Percentiles rank a stretch among this genome's conserved stretches.
Evolutionary conservation across 164 flowering plant genomes (phyloP).

Genomic region (Piper betle): DNA sequence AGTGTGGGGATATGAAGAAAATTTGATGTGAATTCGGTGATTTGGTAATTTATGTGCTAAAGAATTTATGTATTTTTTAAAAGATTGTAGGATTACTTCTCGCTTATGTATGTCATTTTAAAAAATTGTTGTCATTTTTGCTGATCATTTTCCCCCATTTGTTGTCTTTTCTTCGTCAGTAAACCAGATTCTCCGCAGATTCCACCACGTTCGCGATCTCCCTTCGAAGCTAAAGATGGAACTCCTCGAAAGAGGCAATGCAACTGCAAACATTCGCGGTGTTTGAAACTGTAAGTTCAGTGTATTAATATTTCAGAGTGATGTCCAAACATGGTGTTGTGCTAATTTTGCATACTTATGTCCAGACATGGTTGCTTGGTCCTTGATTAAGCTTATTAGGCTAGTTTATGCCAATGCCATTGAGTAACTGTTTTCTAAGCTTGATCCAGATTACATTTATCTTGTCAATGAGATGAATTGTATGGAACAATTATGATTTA

Average conservation of each 20-base stretch:
- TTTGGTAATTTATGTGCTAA: neutral
- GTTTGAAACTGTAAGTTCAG: conserved; percentile 80
- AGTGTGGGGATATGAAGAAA: too few relatives aligned
- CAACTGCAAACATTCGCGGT: conserved; percentile 84
- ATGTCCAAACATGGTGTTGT: neutral
- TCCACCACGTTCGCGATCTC: conserved; percentile 30
- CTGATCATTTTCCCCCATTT: too few relatives aligned
- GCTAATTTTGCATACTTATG: neutral
- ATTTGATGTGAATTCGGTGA: neutral
- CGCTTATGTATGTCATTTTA: neutral
- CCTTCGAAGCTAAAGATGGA: conserved; percentile 52
- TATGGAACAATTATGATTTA: too few relatives aligned
- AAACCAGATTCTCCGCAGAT: conserved; percentile 68
- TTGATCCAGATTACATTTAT: too few relatives aligned
- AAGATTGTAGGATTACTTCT: neutral
- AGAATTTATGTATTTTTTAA: neutral
- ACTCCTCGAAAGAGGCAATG: conserved; percentile 94
- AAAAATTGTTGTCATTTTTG: neutral
- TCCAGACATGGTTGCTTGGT: neutral
- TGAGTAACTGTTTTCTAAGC: neutral
- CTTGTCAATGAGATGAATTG: too few relatives aligned
- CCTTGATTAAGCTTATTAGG: too few relatives aligned
- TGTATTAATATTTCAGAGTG: neutral
- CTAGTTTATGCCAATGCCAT: neutral
- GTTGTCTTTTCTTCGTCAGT: conserved; percentile 26